phyloP scores from a whole-genome alignment of 1,284 basidiomycete genomes.

The Sutorius eximius region DNA sequence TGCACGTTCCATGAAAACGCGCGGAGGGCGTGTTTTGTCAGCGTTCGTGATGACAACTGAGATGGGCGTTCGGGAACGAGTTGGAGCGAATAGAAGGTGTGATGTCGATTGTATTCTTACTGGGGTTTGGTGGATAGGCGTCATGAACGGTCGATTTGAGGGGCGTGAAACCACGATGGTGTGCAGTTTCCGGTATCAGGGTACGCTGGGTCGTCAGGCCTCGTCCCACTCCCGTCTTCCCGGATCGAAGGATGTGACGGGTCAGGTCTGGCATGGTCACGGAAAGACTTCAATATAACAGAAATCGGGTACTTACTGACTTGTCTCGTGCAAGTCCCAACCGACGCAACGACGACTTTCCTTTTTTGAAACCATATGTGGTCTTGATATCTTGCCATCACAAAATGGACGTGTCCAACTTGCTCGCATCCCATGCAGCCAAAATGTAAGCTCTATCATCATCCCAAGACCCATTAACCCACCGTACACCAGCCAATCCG shows the following conservation, averaged over 20 bases:
- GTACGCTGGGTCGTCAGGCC: not conserved
- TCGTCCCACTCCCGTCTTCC: not conserved
- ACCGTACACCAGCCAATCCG: conserved; percentile 52
- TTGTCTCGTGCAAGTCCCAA: too few relatives aligned
- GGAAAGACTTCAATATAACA: not conserved
- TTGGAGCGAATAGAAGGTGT: not conserved
- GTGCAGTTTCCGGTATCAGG: not conserved
- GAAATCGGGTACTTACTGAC: too few relatives aligned
- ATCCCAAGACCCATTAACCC: not conserved
- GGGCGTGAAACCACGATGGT: not conserved
- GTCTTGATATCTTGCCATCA: not conserved
- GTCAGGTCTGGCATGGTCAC: not conserved
- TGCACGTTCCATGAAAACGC: not conserved
- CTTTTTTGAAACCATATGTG: conserved; percentile 6
- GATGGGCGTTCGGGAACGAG: not conserved
- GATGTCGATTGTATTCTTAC: not conserved
- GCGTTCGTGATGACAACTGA: not conserved
- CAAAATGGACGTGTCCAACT: conserved; percentile 82
- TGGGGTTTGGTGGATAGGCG: not conserved
- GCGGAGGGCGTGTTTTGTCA: not conserved
- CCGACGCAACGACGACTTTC: not conserved
- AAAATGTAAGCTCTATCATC: conserved; percentile 52
- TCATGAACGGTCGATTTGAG: not conserved
- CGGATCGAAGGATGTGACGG: not conserved
- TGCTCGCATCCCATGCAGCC: conserved; percentile 66